Evolutionary conservation across 306 rosid species (phyloP), one percentile per base, ranked within the genome.

Genomic region (Delonix regia): DNA sequence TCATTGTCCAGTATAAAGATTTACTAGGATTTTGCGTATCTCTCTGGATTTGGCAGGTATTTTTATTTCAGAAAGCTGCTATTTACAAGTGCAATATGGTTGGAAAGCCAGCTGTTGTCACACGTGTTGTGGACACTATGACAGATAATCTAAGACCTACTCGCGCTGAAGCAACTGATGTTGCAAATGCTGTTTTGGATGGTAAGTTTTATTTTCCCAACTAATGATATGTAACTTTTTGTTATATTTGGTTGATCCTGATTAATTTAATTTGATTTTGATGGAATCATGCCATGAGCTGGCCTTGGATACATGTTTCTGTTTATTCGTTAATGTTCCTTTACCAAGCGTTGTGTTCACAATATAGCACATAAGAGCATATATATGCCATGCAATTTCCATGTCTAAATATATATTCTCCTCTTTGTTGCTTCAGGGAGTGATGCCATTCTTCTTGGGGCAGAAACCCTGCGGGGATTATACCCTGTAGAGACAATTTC

Each of bases 101-200:
- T 75, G 99, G 99, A 83, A 94, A 94, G 82, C 99, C 99, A 47
- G 97, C 97, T 22, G 99, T 94, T 66, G 89, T 94, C 39, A 94
- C 99, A 11, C 99, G 99, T 83, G 97, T 94, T 59, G 99, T 94
- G 49, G 99, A 94, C 68, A 84, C 97, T 70, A 94, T 94, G 99
- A 94, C 99, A 12, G 89, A 92, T 89, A 94, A 94, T 84, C 86
- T 94, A 74, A 87, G 99, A 53, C 99, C 99, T 83, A 94, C 99
- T 76, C 99, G 99, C 80, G 99, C 99, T 52, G 99, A 94, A 86
- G 99, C 99, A 78, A 94, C 99, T 10, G 99, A 94, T 86, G 97
- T 94, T 84, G 99, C 99, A 77, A 94, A 94, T 89, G 99, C 99
- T 39, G 99, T 94, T 38, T 83, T 94, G 86, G 99, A 94, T 82